Percentiles rank a stretch among this genome's conserved stretches.
Evolutionary conservation across 345 rosid species (phyloP).

Genomic region (Melaleuca alternifolia): DNA sequence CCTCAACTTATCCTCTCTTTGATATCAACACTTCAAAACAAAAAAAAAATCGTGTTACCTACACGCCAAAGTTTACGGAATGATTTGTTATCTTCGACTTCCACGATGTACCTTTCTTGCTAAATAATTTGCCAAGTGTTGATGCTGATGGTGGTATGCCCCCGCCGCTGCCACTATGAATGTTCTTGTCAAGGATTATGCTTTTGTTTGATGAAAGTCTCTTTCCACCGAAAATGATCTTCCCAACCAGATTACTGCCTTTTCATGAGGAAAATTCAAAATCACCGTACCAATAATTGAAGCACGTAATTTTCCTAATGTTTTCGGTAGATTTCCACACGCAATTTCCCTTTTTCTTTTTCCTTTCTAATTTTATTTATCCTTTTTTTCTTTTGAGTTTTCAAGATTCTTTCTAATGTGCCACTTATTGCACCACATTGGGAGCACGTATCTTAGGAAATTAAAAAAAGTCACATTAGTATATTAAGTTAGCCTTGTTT

Average conservation of each 20-base stretch:
- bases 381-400: background rate
- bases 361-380: background rate
- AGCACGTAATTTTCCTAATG: background rate
- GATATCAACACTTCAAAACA: background rate
- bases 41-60: background rate
- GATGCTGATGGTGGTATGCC: background rate
- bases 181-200: background rate
- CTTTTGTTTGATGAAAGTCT: too few relatives aligned
- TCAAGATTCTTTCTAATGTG: background rate
- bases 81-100: background rate
- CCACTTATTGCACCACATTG: background rate
- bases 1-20: background rate
- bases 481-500: too few relatives aligned
- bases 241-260: background rate
- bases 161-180: background rate
- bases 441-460: background rate
- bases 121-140: too few relatives aligned
- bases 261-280: background rate
- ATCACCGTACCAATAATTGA: background rate
- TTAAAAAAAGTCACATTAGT: too few relatives aligned
- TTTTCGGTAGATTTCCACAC: background rate
- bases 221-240: background rate
- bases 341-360: too few relatives aligned
- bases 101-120: fast-evolving
- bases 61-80: background rate